A percentile compares a stretch with the other conserved stretches of the same genome.
These are phyloP conservation scores for Aureobasidium melanogenum DNA, from an alignment of 2,329 filamentous ascomycete genomes.

Conservation along the genomic window DNA sequence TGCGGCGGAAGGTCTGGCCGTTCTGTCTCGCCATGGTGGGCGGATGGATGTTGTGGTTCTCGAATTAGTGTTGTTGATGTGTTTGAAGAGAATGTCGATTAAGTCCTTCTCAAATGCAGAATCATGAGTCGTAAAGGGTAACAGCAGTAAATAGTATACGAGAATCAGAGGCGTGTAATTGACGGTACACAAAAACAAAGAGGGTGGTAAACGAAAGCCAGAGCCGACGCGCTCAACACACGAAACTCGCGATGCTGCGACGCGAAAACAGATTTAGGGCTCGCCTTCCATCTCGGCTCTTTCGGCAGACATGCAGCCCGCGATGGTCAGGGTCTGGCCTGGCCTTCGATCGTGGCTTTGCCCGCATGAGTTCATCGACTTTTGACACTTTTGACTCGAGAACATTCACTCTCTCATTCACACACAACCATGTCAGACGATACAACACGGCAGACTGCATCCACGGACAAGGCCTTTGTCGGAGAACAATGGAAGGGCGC, in stretches of 20 bases:
- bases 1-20: constrained; percentile 15
- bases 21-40: constrained; percentile 9
- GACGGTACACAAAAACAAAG: constrained; percentile 1
- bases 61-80: neutral
- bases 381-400: neutral
- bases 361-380: constrained; percentile 8
- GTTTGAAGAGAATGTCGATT: neutral
- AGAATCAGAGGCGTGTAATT: neutral
- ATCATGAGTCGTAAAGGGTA: neutral
- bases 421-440: constrained; percentile 36
- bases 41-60: neutral
- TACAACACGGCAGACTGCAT: constrained; percentile 26
- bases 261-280: neutral
- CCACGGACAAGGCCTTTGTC: constrained; percentile 23
- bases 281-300: neutral
- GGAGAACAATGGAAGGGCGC: constrained; percentile 26
- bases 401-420: neutral
- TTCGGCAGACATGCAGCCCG: neutral
- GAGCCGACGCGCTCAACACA: neutral
- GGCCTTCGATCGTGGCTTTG: neutral
- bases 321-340: neutral
- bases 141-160: neutral
- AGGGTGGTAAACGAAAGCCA: neutral
- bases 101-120: neutral
- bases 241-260: constrained; percentile 1